Conservation (phyloP, 495 filamentous ascomycete genomes). For the Aspergillus heteromorphus region DNA sequence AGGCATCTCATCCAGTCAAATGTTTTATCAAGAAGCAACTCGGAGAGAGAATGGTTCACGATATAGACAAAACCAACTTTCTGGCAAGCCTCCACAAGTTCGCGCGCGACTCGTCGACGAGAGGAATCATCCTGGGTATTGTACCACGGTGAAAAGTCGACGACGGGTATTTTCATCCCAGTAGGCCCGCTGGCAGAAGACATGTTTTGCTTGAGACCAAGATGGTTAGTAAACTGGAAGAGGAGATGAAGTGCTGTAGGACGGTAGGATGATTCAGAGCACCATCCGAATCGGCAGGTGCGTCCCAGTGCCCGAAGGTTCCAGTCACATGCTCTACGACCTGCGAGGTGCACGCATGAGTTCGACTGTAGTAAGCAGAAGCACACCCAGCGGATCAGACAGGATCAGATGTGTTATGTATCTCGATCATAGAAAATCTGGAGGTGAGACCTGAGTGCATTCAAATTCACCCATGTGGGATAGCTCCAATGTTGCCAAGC, state of each 20-base stretch:
- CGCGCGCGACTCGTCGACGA: slow-evolving; percentile 38
- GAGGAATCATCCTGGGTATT: slow-evolving; percentile 17
- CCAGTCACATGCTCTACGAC: slow-evolving; percentile 13
- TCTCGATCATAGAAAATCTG: not conserved
- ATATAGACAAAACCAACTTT: slow-evolving; percentile 58
- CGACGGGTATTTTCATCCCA: slow-evolving; percentile 40
- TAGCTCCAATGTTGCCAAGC: too few relatives aligned
- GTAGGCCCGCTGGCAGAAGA: not conserved
- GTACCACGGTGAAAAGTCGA: slow-evolving; percentile 48
- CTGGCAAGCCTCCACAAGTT: slow-evolving; percentile 49
- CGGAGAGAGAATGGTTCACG: slow-evolving; percentile 48
- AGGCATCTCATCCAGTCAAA: slow-evolving; percentile 49
- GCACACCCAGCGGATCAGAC: not conserved
- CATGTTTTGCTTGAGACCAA: not conserved
- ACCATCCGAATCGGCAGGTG: too few relatives aligned
- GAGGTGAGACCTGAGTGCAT: too few relatives aligned
- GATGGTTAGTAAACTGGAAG: too few relatives aligned
- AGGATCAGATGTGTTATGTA: not conserved
- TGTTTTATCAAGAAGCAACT: slow-evolving; percentile 42
- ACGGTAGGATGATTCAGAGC: too few relatives aligned
- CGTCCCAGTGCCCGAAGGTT: not conserved
- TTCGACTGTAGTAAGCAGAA: too few relatives aligned
- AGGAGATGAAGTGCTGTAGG: not conserved
- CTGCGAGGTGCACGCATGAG: not conserved
- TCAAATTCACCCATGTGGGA: too few relatives aligned